These are phyloP conservation scores for Xenoacremonium recifei DNA, from an alignment of 2,329 filamentous ascomycete genomes.

Conservation along the genomic window DNA sequence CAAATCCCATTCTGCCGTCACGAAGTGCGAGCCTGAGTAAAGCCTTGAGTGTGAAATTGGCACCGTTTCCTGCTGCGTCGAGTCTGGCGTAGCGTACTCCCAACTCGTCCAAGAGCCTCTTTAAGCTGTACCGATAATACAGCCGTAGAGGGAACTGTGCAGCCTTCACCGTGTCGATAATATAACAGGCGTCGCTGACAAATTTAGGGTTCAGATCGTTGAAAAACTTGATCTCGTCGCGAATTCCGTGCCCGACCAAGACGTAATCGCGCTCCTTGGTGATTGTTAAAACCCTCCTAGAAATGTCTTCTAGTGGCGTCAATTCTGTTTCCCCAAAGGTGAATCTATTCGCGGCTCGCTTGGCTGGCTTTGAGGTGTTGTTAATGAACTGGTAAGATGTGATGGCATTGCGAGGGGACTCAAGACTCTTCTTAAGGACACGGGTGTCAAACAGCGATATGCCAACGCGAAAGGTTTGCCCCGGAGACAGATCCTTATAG, in stretches of 20 bases:
- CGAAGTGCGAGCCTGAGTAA: conserved; percentile 1
- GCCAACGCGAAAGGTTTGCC: conserved; percentile 15
- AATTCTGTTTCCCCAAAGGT: conserved; percentile 12
- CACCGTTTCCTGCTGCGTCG: conserved; percentile 27
- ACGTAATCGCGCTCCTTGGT: conserved; percentile 12
- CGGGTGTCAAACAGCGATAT: conserved; percentile 16
- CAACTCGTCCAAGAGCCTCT: conserved; percentile 21
- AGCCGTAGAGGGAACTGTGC: conserved; percentile 23
- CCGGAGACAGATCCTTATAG: conserved; percentile 10
- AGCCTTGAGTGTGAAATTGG: conserved; percentile 28
- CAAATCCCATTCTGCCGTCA: too few species aligned
- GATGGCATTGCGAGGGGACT: conserved; percentile 7
- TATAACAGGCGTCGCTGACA: conserved; percentile 8
- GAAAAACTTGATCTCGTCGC: conserved; percentile 12
- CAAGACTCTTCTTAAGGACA: conserved; percentile 1
- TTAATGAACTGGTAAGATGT: conserved; percentile 16
- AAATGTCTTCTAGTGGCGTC: conserved; percentile 2
- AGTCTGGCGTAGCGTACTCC: conserved; percentile 10
- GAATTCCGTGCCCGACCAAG: conserved; percentile 12
- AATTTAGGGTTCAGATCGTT: conserved; percentile 11
- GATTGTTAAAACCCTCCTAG: conserved; percentile 3
- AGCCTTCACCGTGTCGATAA: conserved; percentile 27
- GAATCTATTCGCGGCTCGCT: conserved; percentile 4
- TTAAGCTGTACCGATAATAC: conserved; percentile 22
- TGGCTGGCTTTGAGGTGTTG: conserved; percentile 3